These are phyloP conservation scores for Cutaneotrichosporon mucoides DNA, from an alignment of 1,284 basidiomycete genomes.

Conservation along the genomic window DNA sequence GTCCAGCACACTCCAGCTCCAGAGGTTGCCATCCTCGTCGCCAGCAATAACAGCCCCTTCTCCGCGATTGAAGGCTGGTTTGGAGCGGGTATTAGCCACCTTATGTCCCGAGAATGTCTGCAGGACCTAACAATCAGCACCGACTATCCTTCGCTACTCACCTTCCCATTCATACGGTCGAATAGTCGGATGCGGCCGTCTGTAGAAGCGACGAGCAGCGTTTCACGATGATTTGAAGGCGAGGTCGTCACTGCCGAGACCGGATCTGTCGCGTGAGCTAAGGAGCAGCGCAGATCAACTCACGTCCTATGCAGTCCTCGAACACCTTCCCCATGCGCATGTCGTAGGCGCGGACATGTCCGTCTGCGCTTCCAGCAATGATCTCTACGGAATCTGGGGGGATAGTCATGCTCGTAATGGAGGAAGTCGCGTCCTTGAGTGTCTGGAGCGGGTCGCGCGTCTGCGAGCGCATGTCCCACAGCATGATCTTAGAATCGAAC, in stretches of 20 bases:
- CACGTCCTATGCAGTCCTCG: conserved; percentile 83
- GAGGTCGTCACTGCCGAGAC: conserved; percentile 71
- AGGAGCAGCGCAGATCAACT: conserved; percentile 38
- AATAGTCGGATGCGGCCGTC: conserved; percentile 82
- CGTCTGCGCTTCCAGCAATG: conserved; percentile 82
- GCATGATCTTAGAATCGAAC: conserved; percentile 73
- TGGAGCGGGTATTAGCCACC: conserved; percentile 28
- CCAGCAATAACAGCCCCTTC: conserved; percentile 80
- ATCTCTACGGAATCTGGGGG: conserved; percentile 59
- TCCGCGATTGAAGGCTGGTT: conserved; percentile 73
- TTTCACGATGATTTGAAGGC: conserved; percentile 58
- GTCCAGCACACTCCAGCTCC: conserved; percentile 89
- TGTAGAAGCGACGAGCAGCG: conserved; percentile 74
- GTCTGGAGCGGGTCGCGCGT: conserved; percentile 81
- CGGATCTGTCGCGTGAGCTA: conserved; percentile 54
- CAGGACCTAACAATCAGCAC: conserved; percentile 52
- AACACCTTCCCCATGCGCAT: conserved; percentile 83
- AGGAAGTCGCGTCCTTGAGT: conserved; percentile 83
- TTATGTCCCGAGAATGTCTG: conserved; percentile 77
- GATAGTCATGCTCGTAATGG: conserved; percentile 73
- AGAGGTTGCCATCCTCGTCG: conserved; percentile 81
- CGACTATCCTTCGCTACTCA: background rate
- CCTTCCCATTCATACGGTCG: conserved; percentile 74
- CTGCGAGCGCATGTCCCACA: conserved; percentile 85
- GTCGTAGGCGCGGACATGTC: conserved; percentile 87